Conservation (phyloP, 192 early-diverging fungal genomes). For the Podila epicladia region DNA sequence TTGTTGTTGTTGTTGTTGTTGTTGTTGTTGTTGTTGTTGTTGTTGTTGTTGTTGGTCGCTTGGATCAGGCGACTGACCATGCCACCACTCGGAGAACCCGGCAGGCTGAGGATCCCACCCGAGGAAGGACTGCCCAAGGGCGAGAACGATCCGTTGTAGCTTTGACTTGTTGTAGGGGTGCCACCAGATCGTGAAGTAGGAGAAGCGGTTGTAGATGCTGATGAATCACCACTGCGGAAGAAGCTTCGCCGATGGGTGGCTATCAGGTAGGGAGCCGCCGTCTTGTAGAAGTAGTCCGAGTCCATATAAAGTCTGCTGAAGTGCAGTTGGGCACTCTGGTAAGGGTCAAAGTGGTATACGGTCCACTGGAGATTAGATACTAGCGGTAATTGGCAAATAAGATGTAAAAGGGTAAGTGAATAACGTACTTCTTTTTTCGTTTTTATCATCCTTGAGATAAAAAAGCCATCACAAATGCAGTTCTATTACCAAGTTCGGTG, state of each 20-base stretch:
- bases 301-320: slow-evolving; percentile 29
- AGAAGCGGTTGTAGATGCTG: not conserved
- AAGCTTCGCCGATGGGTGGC: slow-evolving; percentile 4
- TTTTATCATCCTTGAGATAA: too few species aligned
- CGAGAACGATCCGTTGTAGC: slow-evolving; percentile 7
- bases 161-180: not conserved
- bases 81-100: slow-evolving; percentile 5
- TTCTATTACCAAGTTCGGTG: slow-evolving; percentile 28
- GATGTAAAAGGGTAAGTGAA: not conserved
- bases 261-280: not conserved
- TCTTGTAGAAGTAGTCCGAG: slow-evolving; percentile 26
- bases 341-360: slow-evolving; percentile 27
- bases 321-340: slow-evolving; percentile 36
- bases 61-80: slow-evolving; percentile 8
- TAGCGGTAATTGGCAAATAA: too few species aligned
- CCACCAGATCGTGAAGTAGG: not conserved
- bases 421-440: too few species aligned
- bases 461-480: not conserved
- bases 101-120: not conserved
- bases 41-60: not conserved
- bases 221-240: not conserved
- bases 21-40: not conserved
- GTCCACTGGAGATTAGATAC: slow-evolving; percentile 37
- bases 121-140: slow-evolving; percentile 9
- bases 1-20: too few species aligned